A percentile compares a stretch with the other conserved stretches of the same genome.
Evolutionary conservation across 2,329 filamentous ascomycete genomes (phyloP).

Genomic region (Pseudogymnoascus sp.): DNA sequence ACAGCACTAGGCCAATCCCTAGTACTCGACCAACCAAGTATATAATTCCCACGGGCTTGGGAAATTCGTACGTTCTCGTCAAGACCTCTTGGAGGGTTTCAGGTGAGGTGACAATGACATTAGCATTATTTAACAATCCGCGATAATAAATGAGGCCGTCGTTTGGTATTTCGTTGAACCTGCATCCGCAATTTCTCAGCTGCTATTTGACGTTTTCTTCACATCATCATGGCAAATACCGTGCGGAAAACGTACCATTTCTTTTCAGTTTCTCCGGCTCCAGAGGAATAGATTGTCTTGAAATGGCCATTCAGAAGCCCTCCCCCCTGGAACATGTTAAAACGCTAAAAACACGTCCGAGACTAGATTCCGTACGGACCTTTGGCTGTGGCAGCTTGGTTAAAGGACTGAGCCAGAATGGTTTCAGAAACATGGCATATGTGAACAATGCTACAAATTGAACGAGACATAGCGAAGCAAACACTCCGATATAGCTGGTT

Average conservation of each 20-base stretch:
- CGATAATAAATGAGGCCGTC: slow-evolving; percentile 64
- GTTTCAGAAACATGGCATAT: slow-evolving; percentile 48
- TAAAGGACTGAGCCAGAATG: slow-evolving; percentile 47
- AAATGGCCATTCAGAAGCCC: slow-evolving; percentile 42
- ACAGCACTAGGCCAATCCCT: slow-evolving; percentile 66
- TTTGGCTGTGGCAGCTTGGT: slow-evolving; percentile 48
- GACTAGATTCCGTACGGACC: slow-evolving; percentile 31
- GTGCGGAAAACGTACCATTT: slow-evolving; percentile 28
- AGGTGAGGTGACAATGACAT: slow-evolving; percentile 52
- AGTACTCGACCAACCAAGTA: slow-evolving; percentile 55
- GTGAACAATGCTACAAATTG: slow-evolving; percentile 30
- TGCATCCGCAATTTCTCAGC: slow-evolving; percentile 11
- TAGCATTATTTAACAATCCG: slow-evolving; percentile 54
- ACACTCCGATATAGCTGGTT: slow-evolving; percentile 31
- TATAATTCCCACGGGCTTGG: slow-evolving; percentile 52
- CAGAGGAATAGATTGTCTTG: slow-evolving; percentile 30
- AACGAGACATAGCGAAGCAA: slow-evolving; percentile 34
- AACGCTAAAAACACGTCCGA: background rate
- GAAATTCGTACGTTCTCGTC: slow-evolving; percentile 62
- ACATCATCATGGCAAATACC: too few relatives aligned
- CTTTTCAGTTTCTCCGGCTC: slow-evolving; percentile 34
- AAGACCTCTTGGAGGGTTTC: slow-evolving; percentile 64
- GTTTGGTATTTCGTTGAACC: slow-evolving; percentile 57
- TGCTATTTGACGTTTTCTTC: too few relatives aligned
- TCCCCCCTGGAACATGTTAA: slow-evolving; percentile 25